Base-by-base conservation (phyloP, 345 rosid genomes). In the Pseudoturritis turrita region DNA sequence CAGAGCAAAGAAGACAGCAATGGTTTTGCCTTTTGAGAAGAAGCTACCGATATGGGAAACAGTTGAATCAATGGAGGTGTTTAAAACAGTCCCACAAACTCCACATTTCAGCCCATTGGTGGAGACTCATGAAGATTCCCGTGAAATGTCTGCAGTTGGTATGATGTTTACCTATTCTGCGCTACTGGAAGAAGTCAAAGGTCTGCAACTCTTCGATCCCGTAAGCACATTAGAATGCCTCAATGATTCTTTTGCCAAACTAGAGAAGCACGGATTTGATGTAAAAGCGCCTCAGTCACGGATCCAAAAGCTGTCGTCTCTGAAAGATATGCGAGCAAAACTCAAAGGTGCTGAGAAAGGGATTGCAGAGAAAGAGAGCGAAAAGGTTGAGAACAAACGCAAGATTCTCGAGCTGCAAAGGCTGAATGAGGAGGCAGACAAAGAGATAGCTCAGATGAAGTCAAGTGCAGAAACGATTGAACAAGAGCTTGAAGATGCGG, bases 111-210 rank as follows among this genome's bases (percentile, higher is more conserved):
- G 11, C 13, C 86, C 94, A 46, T 55, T 90, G 60, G 23, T 60
- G n/a, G 81, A 76, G 47, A 83, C 63, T 15, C 72, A 57, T 62
- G 86, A 84, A 68, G 82, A 75, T 71, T 83, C 73, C 40, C 88
- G 87, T 10, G 96, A 90, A 83, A 84, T 88, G 33, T 53, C 76
- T 4, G 90, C 94, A 28, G 78, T 90, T 68, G 94, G 94, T 31
- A 35, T 83, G 47, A 84, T 85, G 89, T 81, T 81, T 10, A 87
- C 80, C 3, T 86, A 75, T 75, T 78, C 87, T 1, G 45, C 74
- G 71, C 77, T 89, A 75, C 39, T 81, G 9, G 87, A 89, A 23
- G 81, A 80, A 74, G 59, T 84, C 36, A 73, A 85, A 46, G 60
- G 59, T 18, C 55, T 88, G 33, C 62, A 69, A 25, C 33, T 67